phyloP scores from a whole-genome alignment of 495 filamentous ascomycete species.

The Talaromyces proteolyticus region DNA sequence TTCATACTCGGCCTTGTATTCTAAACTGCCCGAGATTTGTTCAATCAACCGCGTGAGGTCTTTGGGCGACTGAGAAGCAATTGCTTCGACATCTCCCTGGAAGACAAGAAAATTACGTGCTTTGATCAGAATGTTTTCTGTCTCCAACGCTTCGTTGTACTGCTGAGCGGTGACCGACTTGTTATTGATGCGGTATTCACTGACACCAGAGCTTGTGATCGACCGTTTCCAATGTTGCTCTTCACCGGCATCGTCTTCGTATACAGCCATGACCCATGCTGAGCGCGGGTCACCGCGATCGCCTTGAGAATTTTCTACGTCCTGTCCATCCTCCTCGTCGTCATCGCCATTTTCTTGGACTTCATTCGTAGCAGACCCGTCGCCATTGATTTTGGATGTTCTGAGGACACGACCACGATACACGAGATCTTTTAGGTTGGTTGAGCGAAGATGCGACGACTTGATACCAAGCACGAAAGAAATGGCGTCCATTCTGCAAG shows the following conservation, averaged over 20 bases:
- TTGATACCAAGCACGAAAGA: constrained; percentile 99
- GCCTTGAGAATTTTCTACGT: constrained; percentile 45
- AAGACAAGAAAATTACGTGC: constrained; percentile 97
- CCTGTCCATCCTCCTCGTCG: constrained; percentile 44
- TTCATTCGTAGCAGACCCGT: constrained; percentile 58
- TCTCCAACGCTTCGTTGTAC: constrained; percentile 90
- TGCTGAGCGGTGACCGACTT: constrained; percentile 79
- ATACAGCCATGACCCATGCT: constrained; percentile 98
- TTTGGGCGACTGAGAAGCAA: constrained; percentile 86
- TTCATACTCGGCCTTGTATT: constrained; percentile 95
- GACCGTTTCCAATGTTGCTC: constrained; percentile 93
- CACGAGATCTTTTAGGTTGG: constrained; percentile 90
- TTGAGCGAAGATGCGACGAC: constrained; percentile 90
- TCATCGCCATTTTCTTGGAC: constrained; percentile 50
- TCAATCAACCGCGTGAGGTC: constrained; percentile 95
- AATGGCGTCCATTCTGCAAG: constrained; percentile 90
- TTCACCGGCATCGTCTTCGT: constrained; percentile 95
- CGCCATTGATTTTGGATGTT: constrained; percentile 83
- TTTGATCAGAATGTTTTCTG: constrained; percentile 95
- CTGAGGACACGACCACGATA: constrained; percentile 93
- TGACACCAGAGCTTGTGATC: constrained; percentile 81
- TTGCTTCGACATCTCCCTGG: constrained; percentile 97
- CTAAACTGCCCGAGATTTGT: constrained; percentile 93
- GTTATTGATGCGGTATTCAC: constrained; percentile 97
- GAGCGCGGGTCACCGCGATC: constrained; percentile 73